Evolutionary conservation across 805 yeast species (phyloP).

Genomic region (Diddensiella santjacobensis): DNA sequence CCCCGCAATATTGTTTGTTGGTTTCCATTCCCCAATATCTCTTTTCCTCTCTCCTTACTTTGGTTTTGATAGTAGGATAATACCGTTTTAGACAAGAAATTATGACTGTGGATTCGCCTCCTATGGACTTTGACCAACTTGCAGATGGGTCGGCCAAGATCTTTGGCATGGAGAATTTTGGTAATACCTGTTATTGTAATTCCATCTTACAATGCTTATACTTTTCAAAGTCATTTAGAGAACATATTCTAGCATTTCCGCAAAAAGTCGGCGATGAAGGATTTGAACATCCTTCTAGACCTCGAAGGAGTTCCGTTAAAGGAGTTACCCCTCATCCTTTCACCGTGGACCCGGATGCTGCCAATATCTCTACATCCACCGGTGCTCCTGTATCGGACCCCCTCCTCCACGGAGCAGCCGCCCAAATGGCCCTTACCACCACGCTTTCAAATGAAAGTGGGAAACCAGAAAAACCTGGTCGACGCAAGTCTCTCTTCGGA

Average conservation of each 20-base stretch:
- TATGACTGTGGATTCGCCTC: slow-evolving; percentile 17
- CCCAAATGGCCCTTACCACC: not conserved
- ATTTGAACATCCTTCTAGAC: slow-evolving; percentile 2
- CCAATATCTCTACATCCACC: slow-evolving; percentile 15
- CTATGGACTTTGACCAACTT: slow-evolving; percentile 16
- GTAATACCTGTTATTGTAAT: slow-evolving; percentile 87
- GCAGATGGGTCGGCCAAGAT: slow-evolving; percentile 32
- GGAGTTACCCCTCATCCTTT: slow-evolving; percentile 35
- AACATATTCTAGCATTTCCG: slow-evolving; percentile 50
- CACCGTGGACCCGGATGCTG: slow-evolving; percentile 27
- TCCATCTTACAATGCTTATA: slow-evolving; percentile 86
- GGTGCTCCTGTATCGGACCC: slow-evolving; percentile 7
- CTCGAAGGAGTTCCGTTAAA: slow-evolving; percentile 38
- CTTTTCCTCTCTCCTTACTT: too few species aligned
- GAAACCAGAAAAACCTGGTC: slow-evolving; percentile 3
- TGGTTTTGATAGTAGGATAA: too few species aligned
- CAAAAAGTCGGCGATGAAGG: slow-evolving; percentile 10
- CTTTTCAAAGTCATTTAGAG: slow-evolving; percentile 67
- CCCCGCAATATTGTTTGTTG: too few species aligned
- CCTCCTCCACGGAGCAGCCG: slow-evolving; percentile 1
- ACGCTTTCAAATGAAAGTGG: not conserved
- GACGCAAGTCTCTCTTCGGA: slow-evolving; percentile 2
- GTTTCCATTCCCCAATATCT: too few species aligned
- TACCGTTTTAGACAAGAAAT: not conserved
- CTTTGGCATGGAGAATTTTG: slow-evolving; percentile 43